These are phyloP conservation scores for Colletotrichum trifolii DNA, from an alignment of 2,329 filamentous ascomycete genomes.

Conservation along the genomic window DNA sequence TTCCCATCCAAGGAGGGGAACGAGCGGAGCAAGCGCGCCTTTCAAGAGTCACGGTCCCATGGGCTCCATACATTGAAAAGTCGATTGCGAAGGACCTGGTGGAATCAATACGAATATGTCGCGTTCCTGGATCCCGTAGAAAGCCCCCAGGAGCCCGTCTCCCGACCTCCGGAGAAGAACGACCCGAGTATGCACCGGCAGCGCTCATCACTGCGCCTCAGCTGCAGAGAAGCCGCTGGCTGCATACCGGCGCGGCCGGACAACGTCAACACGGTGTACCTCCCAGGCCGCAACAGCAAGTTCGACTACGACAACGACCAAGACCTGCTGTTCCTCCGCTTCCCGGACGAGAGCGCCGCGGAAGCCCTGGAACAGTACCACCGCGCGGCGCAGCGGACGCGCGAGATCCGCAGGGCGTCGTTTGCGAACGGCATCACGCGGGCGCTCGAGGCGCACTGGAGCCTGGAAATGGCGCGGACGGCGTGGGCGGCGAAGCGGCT, in stretches of 20 bases:
- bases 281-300: constrained; percentile 40
- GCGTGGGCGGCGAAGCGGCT: constrained; percentile 41
- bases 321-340: constrained; percentile 44
- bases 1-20: constrained; percentile 39
- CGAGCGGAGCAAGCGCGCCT: constrained; percentile 10
- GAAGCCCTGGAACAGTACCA: background rate
- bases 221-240: constrained; percentile 31
- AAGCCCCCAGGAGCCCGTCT: background rate
- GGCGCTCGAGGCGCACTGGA: constrained; percentile 44
- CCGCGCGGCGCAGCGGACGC: background rate
- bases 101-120: constrained; percentile 10
- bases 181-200: constrained; percentile 23
- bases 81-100: background rate
- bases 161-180: background rate
- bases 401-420: background rate
- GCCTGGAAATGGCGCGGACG: constrained; percentile 41
- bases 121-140: constrained; percentile 18
- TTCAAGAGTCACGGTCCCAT: background rate
- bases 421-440: constrained; percentile 23
- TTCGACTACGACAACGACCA: constrained; percentile 39
- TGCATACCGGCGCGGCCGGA: background rate
- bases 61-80: background rate
- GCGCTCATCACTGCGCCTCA: constrained; percentile 20
- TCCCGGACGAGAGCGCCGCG: constrained; percentile 34
- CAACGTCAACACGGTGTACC: constrained; percentile 39